Conservation (phyloP, 768 basidiomycete species). For the Gyrodon lividus region DNA sequence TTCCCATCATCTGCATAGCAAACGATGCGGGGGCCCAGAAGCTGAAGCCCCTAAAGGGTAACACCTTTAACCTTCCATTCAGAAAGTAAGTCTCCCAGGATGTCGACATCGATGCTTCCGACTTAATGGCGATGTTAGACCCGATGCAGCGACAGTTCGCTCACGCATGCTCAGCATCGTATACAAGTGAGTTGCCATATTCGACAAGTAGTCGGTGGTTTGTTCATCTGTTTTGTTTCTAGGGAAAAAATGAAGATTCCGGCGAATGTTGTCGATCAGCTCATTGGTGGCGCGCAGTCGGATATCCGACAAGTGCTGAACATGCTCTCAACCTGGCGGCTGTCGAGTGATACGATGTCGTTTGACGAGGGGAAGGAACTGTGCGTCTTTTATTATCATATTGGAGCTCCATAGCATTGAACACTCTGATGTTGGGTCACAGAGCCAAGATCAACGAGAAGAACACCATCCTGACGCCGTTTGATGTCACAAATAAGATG, state of each 20-base stretch:
- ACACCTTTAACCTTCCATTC: conserved; percentile 77
- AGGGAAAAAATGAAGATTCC: conserved; percentile 96
- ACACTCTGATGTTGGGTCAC: neutral
- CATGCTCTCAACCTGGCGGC: conserved; percentile 96
- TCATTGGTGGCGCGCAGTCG: conserved; percentile 84
- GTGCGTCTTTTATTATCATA: conserved; percentile 45
- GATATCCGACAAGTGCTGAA: conserved; percentile 97
- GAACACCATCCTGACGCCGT: conserved; percentile 86
- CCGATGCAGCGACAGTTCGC: conserved; percentile 70
- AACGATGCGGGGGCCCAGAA: conserved; percentile 89
- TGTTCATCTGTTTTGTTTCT: neutral
- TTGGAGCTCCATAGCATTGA: neutral
- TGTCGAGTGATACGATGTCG: conserved; percentile 77
- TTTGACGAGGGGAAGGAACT: conserved; percentile 92
- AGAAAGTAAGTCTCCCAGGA: conserved; percentile 51
- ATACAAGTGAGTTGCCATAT: conserved; percentile 68
- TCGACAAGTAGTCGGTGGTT: neutral
- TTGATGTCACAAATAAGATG: conserved; percentile 86
- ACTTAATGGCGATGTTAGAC: conserved; percentile 45
- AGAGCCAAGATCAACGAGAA: conserved; percentile 92
- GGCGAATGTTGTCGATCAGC: conserved; percentile 87
- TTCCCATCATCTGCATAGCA: conserved; percentile 97
- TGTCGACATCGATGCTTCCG: neutral
- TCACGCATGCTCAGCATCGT: conserved; percentile 86
- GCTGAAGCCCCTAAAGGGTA: conserved; percentile 77